A percentile compares a stretch with the other conserved stretches of the same genome.
Evolutionary conservation across 2,329 filamentous ascomycete genomes (phyloP).

Genomic region (Apiospora aurea): DNA sequence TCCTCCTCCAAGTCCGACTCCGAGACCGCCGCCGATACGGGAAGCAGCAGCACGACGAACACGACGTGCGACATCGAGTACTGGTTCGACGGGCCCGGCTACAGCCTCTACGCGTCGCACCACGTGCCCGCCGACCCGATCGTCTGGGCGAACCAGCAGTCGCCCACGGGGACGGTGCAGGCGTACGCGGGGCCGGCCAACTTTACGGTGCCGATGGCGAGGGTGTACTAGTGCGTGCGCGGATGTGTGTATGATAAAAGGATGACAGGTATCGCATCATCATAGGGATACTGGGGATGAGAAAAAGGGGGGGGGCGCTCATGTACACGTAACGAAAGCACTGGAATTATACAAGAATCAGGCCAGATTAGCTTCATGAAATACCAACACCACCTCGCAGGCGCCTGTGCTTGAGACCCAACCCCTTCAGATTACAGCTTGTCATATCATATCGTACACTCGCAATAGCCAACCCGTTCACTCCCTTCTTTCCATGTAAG

Average conservation of each 20-base stretch:
- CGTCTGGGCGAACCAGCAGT: conserved; percentile 22
- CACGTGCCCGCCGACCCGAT: conserved; percentile 19
- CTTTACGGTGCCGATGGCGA: conserved; percentile 13
- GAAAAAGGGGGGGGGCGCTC: too few relatives aligned
- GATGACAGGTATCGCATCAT: too few relatives aligned
- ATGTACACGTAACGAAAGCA: too few relatives aligned
- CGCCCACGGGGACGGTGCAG: conserved; percentile 15
- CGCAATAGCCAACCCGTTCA: neutral
- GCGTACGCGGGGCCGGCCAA: conserved; percentile 12
- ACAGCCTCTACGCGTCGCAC: neutral
- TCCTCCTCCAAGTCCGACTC: neutral
- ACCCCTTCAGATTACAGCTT: neutral
- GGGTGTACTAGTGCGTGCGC: neutral
- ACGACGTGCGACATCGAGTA: conserved; percentile 20
- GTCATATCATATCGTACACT: neutral
- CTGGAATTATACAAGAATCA: too few relatives aligned
- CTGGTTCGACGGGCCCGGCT: neutral
- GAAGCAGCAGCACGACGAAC: neutral
- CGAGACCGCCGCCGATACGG: too few relatives aligned
- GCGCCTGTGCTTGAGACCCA: too few relatives aligned
- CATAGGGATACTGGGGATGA: too few relatives aligned
- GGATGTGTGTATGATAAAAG: too few relatives aligned
- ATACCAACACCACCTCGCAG: too few relatives aligned
- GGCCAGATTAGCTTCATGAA: too few relatives aligned
- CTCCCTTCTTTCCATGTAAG: too few relatives aligned